Conservation (phyloP, 2,329 filamentous ascomycete genomes). For the Xylaria sp. region DNA sequence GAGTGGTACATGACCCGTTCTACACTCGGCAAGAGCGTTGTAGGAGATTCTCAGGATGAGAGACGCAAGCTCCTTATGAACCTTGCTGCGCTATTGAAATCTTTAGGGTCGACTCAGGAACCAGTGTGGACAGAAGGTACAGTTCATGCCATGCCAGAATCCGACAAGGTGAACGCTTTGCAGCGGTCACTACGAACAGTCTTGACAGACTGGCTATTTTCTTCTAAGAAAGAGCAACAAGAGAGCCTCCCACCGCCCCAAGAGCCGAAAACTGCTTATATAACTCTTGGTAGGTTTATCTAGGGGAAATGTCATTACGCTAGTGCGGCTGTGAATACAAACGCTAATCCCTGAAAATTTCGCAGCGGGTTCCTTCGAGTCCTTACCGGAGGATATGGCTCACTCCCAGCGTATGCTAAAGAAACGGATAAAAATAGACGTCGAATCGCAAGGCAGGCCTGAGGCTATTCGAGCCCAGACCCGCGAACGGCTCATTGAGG, state of each 20-base stretch:
- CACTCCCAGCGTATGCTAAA: slow-evolving; percentile 37
- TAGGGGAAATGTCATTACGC: too few species aligned
- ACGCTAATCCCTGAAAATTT: not conserved
- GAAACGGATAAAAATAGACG: slow-evolving; percentile 41
- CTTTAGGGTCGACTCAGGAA: slow-evolving; percentile 25
- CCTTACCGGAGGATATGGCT: slow-evolving; percentile 34
- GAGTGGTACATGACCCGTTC: slow-evolving; percentile 36
- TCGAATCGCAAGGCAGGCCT: slow-evolving; percentile 39
- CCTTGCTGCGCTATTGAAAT: slow-evolving; percentile 21
- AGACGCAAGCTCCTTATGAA: slow-evolving; percentile 16
- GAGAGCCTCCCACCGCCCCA: not conserved
- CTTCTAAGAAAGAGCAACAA: not conserved
- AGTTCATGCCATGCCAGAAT: not conserved
- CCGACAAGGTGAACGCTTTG: slow-evolving; percentile 6
- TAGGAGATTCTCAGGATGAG: slow-evolving; percentile 16
- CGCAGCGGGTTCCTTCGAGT: slow-evolving; percentile 34
- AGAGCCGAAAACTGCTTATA: slow-evolving; percentile 17
- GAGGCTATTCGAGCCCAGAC: slow-evolving; percentile 37
- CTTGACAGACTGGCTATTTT: slow-evolving; percentile 11
- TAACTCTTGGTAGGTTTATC: slow-evolving; percentile 21
- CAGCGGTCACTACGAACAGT: not conserved
- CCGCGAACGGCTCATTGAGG: slow-evolving; percentile 33
- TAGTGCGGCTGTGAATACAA: not conserved
- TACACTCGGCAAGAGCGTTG: slow-evolving; percentile 22
- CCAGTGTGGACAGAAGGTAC: slow-evolving; percentile 22